Evolutionary conservation across 345 rosid genomes (phyloP), one percentile per base, ranked within the genome.

Genomic region (Eucalyptus shirleyi): DNA sequence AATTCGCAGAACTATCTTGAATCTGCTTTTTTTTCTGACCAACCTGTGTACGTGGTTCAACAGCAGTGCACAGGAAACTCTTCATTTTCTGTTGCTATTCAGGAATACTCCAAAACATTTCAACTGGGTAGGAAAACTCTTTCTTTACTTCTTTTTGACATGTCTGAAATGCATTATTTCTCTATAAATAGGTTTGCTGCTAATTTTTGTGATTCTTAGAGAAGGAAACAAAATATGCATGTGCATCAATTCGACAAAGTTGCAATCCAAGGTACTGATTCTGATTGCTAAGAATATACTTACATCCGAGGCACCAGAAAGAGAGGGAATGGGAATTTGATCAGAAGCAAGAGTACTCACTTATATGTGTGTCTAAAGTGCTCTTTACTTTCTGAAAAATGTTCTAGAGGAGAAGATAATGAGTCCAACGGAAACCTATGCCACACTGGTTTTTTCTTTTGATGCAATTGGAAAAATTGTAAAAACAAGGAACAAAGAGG

Each of bases 11-110:
- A 94, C 87, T 94, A 88, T 92, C 90, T 96, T 87, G 99, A 98
- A 65, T 93, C 98, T 65, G 97, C 95, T 87, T 92, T 97, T 86
- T 51, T 51, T 88, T 91, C 94, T 17, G 30, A 21, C 87, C 92
- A 90, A 90, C 93, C 98, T 55, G 86, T 98, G 60, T 97, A 96
- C 92, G 90, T 50, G 60, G 85, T 97, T 91, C 98, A 94, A 91
- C 81, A 90, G 42, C 96, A 89, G 87, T 98, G 99, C 92, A 6
- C 90, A 56, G 4, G 92, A 47, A 92, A 93, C 89, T 92, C 96
- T 45, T 85, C 92, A 13, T 72, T 94, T 81, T 67, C 94, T 62
- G 90, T 93, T 91, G 26, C 87, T 11, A 80, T 91, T 88, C 89
- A 89, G 86, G 87, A 88, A 86, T 67, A 83, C 40, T 40, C 87